A percentile compares a stretch with the other conserved stretches of the same genome.
These are phyloP conservation scores for Amanita rubescens DNA, from an alignment of 768 basidiomycete species.

Conservation along the genomic window DNA sequence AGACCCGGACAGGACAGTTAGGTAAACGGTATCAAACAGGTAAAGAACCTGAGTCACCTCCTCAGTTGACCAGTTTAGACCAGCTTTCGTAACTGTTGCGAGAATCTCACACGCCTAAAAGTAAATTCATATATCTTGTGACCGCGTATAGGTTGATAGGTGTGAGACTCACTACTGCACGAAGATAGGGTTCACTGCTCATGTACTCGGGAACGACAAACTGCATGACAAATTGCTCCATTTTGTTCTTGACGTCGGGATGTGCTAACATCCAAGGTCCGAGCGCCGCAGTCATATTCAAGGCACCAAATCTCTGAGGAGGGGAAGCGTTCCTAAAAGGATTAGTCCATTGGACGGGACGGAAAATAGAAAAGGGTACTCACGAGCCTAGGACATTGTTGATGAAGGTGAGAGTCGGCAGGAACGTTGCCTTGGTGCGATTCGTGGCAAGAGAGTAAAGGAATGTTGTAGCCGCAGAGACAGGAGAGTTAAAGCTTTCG, in stretches of 20 bases:
- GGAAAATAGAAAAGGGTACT: constrained; percentile 17
- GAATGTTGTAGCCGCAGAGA: constrained; percentile 75
- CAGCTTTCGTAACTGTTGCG: constrained; percentile 62
- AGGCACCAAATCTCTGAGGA: constrained; percentile 72
- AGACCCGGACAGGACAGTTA: background rate
- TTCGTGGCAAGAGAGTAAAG: constrained; percentile 71
- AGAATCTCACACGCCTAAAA: constrained; percentile 73
- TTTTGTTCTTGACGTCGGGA: constrained; percentile 66
- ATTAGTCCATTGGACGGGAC: background rate
- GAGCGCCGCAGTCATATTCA: constrained; percentile 75
- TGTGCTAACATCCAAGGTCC: constrained; percentile 79
- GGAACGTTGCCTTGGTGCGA: constrained; percentile 75
- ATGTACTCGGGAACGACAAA: constrained; percentile 71
- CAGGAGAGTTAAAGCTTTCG: constrained; percentile 70
- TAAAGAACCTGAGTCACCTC: constrained; percentile 35
- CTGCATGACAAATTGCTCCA: constrained; percentile 71
- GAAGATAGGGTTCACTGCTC: constrained; percentile 61
- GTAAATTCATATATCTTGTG: background rate
- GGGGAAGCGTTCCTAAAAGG: constrained; percentile 35
- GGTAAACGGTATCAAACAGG: background rate
- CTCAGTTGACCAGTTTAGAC: constrained; percentile 57
- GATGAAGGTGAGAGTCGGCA: constrained; percentile 73
- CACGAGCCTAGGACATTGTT: constrained; percentile 65
- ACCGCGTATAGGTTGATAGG: background rate
- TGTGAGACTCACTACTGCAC: constrained; percentile 55